Conservation (phyloP, 2,329 filamentous ascomycete genomes). For the Meredithiella fracta region DNA sequence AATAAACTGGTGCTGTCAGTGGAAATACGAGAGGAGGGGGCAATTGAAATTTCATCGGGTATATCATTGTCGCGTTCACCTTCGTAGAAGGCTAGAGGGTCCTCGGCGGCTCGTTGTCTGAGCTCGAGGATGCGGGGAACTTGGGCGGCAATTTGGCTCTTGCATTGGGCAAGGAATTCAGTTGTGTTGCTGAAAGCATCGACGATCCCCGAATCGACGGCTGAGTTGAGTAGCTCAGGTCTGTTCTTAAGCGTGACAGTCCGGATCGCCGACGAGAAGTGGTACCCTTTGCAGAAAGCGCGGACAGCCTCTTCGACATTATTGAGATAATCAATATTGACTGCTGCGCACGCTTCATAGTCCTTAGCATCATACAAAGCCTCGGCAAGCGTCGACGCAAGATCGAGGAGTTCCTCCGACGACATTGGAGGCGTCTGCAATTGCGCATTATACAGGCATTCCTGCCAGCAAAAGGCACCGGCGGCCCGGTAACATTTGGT, state of each 20-base stretch:
- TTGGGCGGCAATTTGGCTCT: slow-evolving; percentile 66
- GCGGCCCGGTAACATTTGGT: slow-evolving; percentile 71
- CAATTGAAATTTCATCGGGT: slow-evolving; percentile 83
- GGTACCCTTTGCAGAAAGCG: slow-evolving; percentile 73
- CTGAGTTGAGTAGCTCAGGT: slow-evolving; percentile 44
- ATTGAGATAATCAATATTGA: slow-evolving; percentile 65
- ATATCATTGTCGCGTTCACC: slow-evolving; percentile 59
- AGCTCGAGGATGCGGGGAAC: slow-evolving; percentile 74
- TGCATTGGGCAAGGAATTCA: slow-evolving; percentile 87
- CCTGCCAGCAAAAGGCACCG: slow-evolving; percentile 65
- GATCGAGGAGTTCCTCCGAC: slow-evolving; percentile 40
- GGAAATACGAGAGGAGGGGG: slow-evolving; percentile 60
- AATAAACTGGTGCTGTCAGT: slow-evolving; percentile 71
- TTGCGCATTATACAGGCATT: slow-evolving; percentile 67
- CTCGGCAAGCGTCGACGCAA: slow-evolving; percentile 62
- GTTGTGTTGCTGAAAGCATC: slow-evolving; percentile 71
- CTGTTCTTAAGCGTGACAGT: slow-evolving; percentile 46
- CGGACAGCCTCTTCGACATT: slow-evolving; percentile 54
- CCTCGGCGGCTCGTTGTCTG: slow-evolving; percentile 60
- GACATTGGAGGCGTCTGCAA: slow-evolving; percentile 46
- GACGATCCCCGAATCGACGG: slow-evolving; percentile 62
- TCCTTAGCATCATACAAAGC: slow-evolving; percentile 72
- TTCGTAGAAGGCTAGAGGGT: slow-evolving; percentile 80
- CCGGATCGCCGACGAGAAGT: slow-evolving; percentile 78
- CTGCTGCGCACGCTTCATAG: slow-evolving; percentile 59